These are phyloP conservation scores for Nakazawaea molendinolei DNA, from an alignment of 805 yeast species.

Conservation along the genomic window DNA sequence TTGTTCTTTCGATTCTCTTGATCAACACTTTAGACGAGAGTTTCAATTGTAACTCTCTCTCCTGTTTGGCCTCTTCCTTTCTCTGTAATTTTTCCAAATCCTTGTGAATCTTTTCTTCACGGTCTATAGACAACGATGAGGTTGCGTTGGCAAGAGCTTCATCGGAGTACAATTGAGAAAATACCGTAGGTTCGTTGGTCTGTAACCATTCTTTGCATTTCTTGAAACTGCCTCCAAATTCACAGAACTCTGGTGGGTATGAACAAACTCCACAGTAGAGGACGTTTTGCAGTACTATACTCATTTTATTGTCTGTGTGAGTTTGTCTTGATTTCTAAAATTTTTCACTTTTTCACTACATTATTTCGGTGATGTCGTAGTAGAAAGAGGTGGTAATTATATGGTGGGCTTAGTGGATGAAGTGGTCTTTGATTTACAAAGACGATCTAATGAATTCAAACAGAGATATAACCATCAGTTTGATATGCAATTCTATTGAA, in stretches of 20 bases:
- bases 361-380: too few species aligned
- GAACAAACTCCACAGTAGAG: conserved; percentile 75
- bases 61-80: conserved; percentile 79
- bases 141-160: conserved; percentile 51
- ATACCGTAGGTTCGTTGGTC: conserved; percentile 51
- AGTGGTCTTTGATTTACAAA: too few species aligned
- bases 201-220: conserved; percentile 82
- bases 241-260: conserved; percentile 89
- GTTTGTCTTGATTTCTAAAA: too few species aligned
- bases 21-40: conserved; percentile 75
- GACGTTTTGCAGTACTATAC: conserved; percentile 28
- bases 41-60: conserved; percentile 74
- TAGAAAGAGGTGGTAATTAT: too few species aligned
- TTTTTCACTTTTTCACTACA: too few species aligned
- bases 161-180: conserved; percentile 51
- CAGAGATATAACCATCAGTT: too few species aligned
- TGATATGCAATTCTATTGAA: too few species aligned
- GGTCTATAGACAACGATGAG: conserved; percentile 61
- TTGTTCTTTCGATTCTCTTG: conserved; percentile 85
- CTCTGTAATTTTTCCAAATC: conserved; percentile 81
- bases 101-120: conserved; percentile 74
- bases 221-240: conserved; percentile 75
- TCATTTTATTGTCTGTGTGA: too few species aligned
- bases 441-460: too few species aligned
- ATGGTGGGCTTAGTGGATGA: too few species aligned